Percentiles rank a stretch among this genome's conserved stretches.
Conservation (phyloP, 2,329 filamentous ascomycete genomes). For the Chaetomium sp. region DNA sequence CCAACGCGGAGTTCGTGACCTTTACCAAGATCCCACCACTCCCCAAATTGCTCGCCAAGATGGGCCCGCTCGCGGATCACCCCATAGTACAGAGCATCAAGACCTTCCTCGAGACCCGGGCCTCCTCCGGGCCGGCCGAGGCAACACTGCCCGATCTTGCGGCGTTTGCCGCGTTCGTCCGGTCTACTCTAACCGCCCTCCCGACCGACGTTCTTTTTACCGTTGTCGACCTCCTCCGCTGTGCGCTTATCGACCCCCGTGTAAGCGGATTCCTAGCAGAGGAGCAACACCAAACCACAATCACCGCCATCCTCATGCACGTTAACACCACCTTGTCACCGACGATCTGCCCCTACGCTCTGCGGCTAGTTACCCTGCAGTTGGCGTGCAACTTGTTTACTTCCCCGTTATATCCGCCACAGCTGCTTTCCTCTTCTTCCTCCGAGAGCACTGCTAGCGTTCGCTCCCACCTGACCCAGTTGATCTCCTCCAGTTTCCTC, state of each 20-base stretch:
- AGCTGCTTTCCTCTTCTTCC: constrained; percentile 47
- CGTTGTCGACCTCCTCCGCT: constrained; percentile 76
- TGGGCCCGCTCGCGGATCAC: constrained; percentile 56
- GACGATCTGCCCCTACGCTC: constrained; percentile 62
- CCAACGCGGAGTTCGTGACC: constrained; percentile 58
- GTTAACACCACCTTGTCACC: constrained; percentile 47
- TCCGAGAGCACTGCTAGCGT: constrained; percentile 28
- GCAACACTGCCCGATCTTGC: constrained; percentile 65
- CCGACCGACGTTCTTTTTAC: constrained; percentile 66
- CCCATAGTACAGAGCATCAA: constrained; percentile 58
- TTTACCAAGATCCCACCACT: constrained; percentile 78
- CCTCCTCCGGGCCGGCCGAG: constrained; percentile 53
- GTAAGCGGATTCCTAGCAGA: constrained; percentile 79
- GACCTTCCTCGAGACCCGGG: constrained; percentile 61
- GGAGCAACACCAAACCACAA: constrained; percentile 62
- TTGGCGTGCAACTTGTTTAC: constrained; percentile 80
- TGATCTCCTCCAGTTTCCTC: constrained; percentile 72
- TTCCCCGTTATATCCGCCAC: constrained; percentile 61
- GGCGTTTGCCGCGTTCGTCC: constrained; percentile 57
- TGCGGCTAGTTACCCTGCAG: constrained; percentile 78
- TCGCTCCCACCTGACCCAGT: constrained; percentile 53
- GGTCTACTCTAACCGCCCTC: constrained; percentile 47
- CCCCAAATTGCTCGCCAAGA: constrained; percentile 72
- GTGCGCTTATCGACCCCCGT: constrained; percentile 68
- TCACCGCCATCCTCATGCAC: constrained; percentile 53